These are phyloP conservation scores for Curvularia verruculosa DNA, from an alignment of 2,329 filamentous ascomycete genomes.

Conservation along the genomic window DNA sequence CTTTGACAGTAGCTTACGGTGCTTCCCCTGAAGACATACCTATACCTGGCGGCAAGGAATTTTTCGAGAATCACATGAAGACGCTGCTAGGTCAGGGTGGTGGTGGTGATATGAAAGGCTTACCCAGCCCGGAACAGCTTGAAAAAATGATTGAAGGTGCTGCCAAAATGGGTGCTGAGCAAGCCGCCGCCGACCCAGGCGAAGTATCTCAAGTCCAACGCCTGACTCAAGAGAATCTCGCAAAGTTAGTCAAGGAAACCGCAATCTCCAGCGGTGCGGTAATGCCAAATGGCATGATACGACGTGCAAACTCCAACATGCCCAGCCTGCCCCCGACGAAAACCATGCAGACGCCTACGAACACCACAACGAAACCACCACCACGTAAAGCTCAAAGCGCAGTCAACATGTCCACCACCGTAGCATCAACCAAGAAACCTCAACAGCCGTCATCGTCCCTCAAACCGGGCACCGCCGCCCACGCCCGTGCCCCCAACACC, in stretches of 20 bases:
- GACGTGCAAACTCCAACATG: conserved; percentile 38
- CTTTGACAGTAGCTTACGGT: conserved; percentile 54
- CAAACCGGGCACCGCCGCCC: conserved; percentile 19
- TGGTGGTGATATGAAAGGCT: conserved; percentile 43
- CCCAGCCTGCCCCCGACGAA: conserved; percentile 34
- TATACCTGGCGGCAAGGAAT: conserved; percentile 44
- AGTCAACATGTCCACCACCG: conserved; percentile 24
- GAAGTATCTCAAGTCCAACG: conserved; percentile 38
- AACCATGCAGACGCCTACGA: conserved; percentile 28
- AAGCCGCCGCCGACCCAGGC: conserved; percentile 36
- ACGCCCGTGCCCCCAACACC: conserved; percentile 12
- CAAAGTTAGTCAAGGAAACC: conserved; percentile 47
- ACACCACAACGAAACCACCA: conserved; percentile 8
- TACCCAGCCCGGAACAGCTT: conserved; percentile 44
- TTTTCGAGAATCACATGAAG: conserved; percentile 46
- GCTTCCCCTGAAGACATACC: conserved; percentile 44
- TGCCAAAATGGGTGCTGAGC: conserved; percentile 40
- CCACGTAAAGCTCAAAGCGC: conserved; percentile 36
- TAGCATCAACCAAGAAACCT: conserved; percentile 20
- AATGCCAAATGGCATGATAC: conserved; percentile 35
- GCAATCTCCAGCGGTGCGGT: conserved; percentile 46
- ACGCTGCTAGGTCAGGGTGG: conserved; percentile 37
- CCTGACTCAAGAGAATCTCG: conserved; percentile 47
- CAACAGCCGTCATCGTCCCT: conserved; percentile 7
- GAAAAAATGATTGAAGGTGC: conserved; percentile 48